A percentile compares a stretch with the other conserved stretches of the same genome.
Evolutionary conservation across 2,329 filamentous ascomycete genomes (phyloP).

Genomic region (Elsinoe necatrix): DNA sequence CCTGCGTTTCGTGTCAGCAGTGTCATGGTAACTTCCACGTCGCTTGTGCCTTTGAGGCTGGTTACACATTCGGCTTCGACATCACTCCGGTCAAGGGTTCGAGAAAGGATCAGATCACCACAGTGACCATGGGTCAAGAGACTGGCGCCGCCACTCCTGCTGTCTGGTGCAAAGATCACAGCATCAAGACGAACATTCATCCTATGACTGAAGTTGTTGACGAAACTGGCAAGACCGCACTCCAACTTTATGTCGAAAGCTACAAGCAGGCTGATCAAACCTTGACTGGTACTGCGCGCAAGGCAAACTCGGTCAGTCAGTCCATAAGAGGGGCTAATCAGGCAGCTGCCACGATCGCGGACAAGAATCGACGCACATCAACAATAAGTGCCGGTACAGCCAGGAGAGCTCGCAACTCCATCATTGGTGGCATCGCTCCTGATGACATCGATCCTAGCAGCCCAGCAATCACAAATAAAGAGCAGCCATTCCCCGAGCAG

Average conservation of each 20-base stretch:
- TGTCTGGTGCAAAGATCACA: constrained; percentile 86
- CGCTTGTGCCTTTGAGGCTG: constrained; percentile 77
- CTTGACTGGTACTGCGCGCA: constrained; percentile 84
- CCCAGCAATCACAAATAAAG: constrained; percentile 23
- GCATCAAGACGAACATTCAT: constrained; percentile 62
- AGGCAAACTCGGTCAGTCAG: constrained; percentile 68
- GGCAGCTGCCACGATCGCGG: constrained; percentile 24
- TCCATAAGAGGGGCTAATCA: constrained; percentile 48
- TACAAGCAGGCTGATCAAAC: constrained; percentile 93
- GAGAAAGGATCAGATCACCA: constrained; percentile 68
- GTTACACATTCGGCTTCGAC: constrained; percentile 81
- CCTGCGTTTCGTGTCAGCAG: constrained; percentile 73
- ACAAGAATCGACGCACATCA: constrained; percentile 33
- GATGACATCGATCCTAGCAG: constrained; percentile 24
- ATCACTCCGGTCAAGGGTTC: constrained; percentile 84
- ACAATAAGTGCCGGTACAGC: constrained; percentile 25
- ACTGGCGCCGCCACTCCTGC: constrained; percentile 74
- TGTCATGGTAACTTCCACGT: constrained; percentile 70
- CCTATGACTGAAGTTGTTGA: constrained; percentile 68
- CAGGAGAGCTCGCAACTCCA: constrained; percentile 28
- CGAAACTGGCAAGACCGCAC: constrained; percentile 62
- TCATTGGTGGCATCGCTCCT: constrained; percentile 24
- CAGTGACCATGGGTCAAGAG: constrained; percentile 73
- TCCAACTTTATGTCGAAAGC: constrained; percentile 78
- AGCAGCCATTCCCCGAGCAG: constrained; percentile 27